Percentiles rank a stretch among this genome's conserved stretches.
phyloP scores from a whole-genome alignment of 2,329 filamentous ascomycete genomes.

The Ophiostoma tasmaniense region DNA sequence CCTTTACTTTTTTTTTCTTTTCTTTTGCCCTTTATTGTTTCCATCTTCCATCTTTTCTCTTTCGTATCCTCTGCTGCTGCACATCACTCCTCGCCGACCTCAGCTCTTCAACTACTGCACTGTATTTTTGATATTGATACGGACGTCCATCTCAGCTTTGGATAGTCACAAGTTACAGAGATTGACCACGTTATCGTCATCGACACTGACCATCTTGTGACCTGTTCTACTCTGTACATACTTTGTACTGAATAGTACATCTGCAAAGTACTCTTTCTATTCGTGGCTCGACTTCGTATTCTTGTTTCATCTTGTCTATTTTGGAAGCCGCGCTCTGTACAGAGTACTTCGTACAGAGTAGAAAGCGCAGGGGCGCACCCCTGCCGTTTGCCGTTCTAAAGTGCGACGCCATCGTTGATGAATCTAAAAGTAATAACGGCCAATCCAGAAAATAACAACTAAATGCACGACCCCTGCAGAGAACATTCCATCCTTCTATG shows the following conservation, averaged over 20 bases:
- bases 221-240: not conserved
- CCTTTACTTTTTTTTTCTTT: not conserved
- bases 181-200: too few relatives aligned
- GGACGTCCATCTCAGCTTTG: not conserved
- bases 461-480: not conserved
- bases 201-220: not conserved
- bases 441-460: not conserved
- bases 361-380: too few relatives aligned
- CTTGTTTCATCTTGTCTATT: not conserved
- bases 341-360: not conserved
- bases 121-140: not conserved
- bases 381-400: not conserved
- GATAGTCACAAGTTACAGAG: too few relatives aligned
- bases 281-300: not conserved
- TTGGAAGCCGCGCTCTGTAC: not conserved
- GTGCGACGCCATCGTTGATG: not conserved
- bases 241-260: not conserved
- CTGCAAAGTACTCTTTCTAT: not conserved
- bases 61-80: not conserved
- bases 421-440: not conserved
- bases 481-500: constrained; percentile 7
- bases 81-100: not conserved
- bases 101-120: not conserved
- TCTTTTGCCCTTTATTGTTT: not conserved
- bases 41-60: not conserved